Evolutionary conservation across 768 basidiomycete species (phyloP).

Genomic region (Baorangia bicolor): DNA sequence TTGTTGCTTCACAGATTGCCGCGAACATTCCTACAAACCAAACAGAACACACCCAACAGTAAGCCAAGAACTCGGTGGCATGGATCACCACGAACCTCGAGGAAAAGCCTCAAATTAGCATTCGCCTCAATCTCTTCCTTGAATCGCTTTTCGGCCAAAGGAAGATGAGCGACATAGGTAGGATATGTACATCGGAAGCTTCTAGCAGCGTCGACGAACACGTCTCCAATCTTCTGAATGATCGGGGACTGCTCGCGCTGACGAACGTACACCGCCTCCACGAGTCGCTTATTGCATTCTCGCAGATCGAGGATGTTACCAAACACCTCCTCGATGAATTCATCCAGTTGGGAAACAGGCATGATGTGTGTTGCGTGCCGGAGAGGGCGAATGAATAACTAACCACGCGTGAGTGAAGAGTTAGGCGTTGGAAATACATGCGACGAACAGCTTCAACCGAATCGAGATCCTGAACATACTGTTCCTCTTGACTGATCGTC

Average conservation of each 20-base stretch:
- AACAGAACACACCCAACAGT: not conserved
- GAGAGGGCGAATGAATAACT: conserved; percentile 56
- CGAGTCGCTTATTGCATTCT: conserved; percentile 76
- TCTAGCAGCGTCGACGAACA: conserved; percentile 82
- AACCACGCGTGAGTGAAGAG: conserved; percentile 31
- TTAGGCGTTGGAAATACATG: conserved; percentile 16
- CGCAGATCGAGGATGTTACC: conserved; percentile 87
- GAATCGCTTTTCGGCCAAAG: conserved; percentile 80
- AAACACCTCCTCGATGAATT: conserved; percentile 89
- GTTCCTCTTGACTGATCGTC: conserved; percentile 84
- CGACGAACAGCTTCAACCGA: conserved; percentile 65
- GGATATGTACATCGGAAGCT: conserved; percentile 89
- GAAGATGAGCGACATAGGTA: conserved; percentile 79
- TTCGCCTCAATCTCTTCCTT: conserved; percentile 86
- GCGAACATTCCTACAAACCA: conserved; percentile 21
- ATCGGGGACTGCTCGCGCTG: conserved; percentile 82
- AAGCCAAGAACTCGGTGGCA: not conserved
- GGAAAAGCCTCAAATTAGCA: conserved; percentile 75
- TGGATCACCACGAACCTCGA: conserved; percentile 58
- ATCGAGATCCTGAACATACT: conserved; percentile 86
- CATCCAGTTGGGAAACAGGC: conserved; percentile 56
- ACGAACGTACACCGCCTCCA: conserved; percentile 83
- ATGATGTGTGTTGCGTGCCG: conserved; percentile 60
- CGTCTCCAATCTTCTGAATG: conserved; percentile 83
- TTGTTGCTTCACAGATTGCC: conserved; percentile 53